Evolutionary conservation across 1,139 yeast genomes (phyloP).

Genomic region (Kluyveromyces sp.): DNA sequence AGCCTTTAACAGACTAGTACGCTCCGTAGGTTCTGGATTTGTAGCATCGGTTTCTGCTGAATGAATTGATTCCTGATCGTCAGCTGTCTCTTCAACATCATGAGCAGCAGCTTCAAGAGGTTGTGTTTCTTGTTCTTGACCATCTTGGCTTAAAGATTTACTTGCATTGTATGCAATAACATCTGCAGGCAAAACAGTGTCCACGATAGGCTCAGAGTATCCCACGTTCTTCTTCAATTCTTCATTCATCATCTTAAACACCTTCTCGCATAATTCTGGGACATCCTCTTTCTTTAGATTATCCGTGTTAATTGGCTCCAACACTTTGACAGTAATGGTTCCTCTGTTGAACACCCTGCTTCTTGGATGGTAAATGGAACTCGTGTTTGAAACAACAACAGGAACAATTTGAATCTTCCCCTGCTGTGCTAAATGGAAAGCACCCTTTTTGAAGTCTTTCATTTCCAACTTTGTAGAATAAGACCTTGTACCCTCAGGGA

Average conservation of each 20-base stretch:
- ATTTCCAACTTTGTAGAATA: slow-evolving; percentile 58
- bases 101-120: background rate
- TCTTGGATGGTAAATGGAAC: slow-evolving; percentile 59
- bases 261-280: slow-evolving; percentile 38
- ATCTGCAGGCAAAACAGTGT: slow-evolving; percentile 25
- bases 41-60: background rate
- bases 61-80: slow-evolving; percentile 2
- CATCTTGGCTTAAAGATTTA: background rate
- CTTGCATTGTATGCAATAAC: slow-evolving; percentile 12
- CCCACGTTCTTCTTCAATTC: slow-evolving; percentile 35
- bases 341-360: slow-evolving; percentile 54
- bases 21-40: slow-evolving; percentile 4
- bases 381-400: slow-evolving; percentile 76
- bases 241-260: slow-evolving; percentile 35
- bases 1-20: slow-evolving; percentile 2
- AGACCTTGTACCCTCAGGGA: slow-evolving; percentile 96
- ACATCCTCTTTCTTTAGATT: slow-evolving; percentile 57
- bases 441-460: slow-evolving; percentile 92
- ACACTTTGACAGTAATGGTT: slow-evolving; percentile 55
- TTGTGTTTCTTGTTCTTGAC: slow-evolving; percentile 8
- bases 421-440: slow-evolving; percentile 92
- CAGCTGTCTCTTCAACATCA: slow-evolving; percentile 7
- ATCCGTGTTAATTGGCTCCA: slow-evolving; percentile 58
- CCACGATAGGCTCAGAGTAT: slow-evolving; percentile 32
- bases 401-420: slow-evolving; percentile 88